Base-by-base conservation (phyloP, 495 filamentous ascomycete species). In the Penicillium alfredii region DNA sequence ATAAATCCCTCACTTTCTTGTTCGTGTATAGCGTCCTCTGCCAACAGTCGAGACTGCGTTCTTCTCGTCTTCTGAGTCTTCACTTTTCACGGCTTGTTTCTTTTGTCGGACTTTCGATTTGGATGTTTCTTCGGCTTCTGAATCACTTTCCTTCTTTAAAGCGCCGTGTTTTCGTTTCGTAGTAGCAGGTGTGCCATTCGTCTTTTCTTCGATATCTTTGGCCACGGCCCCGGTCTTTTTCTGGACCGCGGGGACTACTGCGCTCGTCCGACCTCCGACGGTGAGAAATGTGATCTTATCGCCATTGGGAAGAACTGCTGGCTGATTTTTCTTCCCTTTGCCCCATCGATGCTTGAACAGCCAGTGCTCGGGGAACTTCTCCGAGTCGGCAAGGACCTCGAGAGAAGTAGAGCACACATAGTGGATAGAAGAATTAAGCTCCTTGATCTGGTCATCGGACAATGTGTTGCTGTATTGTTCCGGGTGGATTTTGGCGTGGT, bases 391-490 rank as follows among this genome's bases (percentile, higher is more conserved):
- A 19, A 92, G 69, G 19, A 80, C 73, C 35, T 86, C 84, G 6
- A 89, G 78, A 0, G 90, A 84, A 4, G 76, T 77, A 26, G 80
- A 72, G 50, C 87, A 94, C 23, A 98, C 81, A 37, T 84, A 77
- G 35, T 80, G 67, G 23, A 96, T 77, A 0, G 82, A 72, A n/a
- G 74, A 63, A 58, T 90, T 78, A 6, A 98, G 69, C 16, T 66
- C 66, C 44, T 74, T 74, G 39, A 92, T 73, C 54, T 95, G 83
- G 4, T 64, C 74, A 29, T 83, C 74, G 38, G 51, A 67, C 47
- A 98, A 78, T 6, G 85, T 86, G 48, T 96, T 80, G 58, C 82
- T 84, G 61, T 89, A 90, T 45, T 92, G 84, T 55, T 95, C 90
- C 0, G 92, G 92, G 41, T 98, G 92, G 10, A 96, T 74, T 36